Percentiles rank a stretch among this genome's conserved stretches.
phyloP scores from a whole-genome alignment of 129 eudicot species.

The Helianthus tuberosus region DNA sequence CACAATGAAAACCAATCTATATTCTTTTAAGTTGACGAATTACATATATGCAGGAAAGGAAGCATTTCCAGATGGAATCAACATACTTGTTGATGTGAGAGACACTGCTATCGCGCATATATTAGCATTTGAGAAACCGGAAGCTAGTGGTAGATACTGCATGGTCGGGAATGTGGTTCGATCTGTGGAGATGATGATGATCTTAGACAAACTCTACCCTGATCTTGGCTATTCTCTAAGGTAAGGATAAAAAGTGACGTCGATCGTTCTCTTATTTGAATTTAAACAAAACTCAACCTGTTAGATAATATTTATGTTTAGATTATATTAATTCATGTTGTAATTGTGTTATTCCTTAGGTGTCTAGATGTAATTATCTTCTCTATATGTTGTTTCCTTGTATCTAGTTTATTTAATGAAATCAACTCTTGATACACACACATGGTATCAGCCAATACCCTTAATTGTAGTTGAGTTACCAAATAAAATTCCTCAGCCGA shows the following conservation, averaged over 20 bases:
- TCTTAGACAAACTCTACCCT: slow-evolving; percentile 39
- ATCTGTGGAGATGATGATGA: slow-evolving; percentile 26
- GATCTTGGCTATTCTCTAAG: slow-evolving; percentile 21
- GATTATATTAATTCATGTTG: no score
- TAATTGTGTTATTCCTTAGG: no score
- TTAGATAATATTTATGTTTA: no score
- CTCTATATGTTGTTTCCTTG: no score
- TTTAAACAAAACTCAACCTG: no score
- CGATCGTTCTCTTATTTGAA: no score
- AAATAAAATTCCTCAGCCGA: no score
- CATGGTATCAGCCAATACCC: no score
- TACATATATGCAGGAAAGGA: slow-evolving; percentile 33
- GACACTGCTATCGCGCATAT: slow-evolving; percentile 59
- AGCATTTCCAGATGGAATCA: slow-evolving; percentile 24
- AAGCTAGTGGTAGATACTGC: slow-evolving; percentile 56
- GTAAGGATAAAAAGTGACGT: slow-evolving; percentile 3
- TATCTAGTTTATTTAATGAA: no score
- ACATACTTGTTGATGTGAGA: slow-evolving; percentile 48
- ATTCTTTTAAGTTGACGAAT: not conserved
- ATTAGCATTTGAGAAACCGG: slow-evolving; percentile 52
- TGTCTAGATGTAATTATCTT: no score
- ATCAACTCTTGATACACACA: no score
- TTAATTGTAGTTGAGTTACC: no score
- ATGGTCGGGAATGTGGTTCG: slow-evolving; percentile 24
- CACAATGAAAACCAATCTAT: not conserved